These are phyloP conservation scores for Suhomyces chickasaworum DNA, from an alignment of 1,139 yeast species.

Conservation along the genomic window DNA sequence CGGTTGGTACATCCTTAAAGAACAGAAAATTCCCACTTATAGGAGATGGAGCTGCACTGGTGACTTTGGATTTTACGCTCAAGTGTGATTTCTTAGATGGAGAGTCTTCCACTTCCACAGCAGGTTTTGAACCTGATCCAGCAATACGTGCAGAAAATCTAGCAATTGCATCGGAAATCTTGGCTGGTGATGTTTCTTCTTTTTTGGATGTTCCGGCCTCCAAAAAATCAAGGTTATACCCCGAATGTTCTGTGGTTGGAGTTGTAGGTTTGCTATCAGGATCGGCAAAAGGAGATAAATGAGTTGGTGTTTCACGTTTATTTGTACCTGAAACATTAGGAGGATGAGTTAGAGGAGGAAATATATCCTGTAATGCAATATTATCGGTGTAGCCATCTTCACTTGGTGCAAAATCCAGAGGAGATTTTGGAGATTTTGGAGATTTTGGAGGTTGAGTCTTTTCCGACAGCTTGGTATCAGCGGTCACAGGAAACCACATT, in stretches of 20 bases:
- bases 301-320: neutral
- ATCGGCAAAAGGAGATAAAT: conserved; percentile 11
- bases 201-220: conserved; percentile 8
- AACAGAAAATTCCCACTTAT: conserved; percentile 15
- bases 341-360: neutral
- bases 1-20: conserved; percentile 11
- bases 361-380: conserved; percentile 24
- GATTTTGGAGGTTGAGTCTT: conserved; percentile 1
- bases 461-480: neutral
- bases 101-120: conserved; percentile 12
- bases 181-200: conserved; percentile 19
- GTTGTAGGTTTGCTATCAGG: conserved; percentile 2
- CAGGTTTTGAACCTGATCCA: conserved; percentile 29
- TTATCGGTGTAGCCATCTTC: conserved; percentile 21
- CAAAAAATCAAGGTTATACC: conserved; percentile 2
- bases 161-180: conserved; percentile 33
- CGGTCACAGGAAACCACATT: conserved; percentile 36
- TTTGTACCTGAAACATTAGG: neutral
- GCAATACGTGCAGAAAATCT: conserved; percentile 48
- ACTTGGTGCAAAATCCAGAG: conserved; percentile 1
- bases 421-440: neutral
- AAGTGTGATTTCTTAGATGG: conserved; percentile 14
- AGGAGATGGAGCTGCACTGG: conserved; percentile 13
- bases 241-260: conserved; percentile 2
- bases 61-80: conserved; percentile 2